Conservation (phyloP, 2,329 filamentous ascomycete genomes). For the Penicillium sp. region DNA sequence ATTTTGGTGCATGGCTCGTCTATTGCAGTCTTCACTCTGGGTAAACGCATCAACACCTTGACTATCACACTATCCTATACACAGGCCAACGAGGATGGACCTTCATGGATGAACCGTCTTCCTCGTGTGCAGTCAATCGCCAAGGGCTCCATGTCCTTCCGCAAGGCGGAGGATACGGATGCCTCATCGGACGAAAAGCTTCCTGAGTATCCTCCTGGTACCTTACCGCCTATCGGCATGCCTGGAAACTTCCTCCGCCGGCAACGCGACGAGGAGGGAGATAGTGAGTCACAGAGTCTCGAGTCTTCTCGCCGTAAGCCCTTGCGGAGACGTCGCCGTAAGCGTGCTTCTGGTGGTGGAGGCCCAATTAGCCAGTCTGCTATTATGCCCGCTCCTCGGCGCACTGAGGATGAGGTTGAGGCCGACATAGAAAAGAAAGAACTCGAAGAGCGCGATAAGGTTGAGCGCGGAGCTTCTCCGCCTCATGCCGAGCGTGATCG, state of each 20-base stretch:
- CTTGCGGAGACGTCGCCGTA: conserved; percentile 59
- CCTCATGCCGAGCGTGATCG: conserved; percentile 34
- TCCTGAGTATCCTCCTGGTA: conserved; percentile 64
- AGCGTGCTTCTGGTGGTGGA: conserved; percentile 74
- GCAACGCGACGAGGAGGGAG: conserved; percentile 66
- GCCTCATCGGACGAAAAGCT: conserved; percentile 58
- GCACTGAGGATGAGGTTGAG: conserved; percentile 34
- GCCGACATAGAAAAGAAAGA: conserved; percentile 27
- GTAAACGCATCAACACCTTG: conserved; percentile 96
- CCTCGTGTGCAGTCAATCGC: conserved; percentile 81
- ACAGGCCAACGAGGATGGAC: conserved; percentile 79
- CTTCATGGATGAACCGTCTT: conserved; percentile 91
- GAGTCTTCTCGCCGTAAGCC: conserved; percentile 54
- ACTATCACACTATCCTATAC: conserved; percentile 97
- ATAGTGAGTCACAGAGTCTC: conserved; percentile 57
- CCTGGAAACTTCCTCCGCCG: conserved; percentile 78
- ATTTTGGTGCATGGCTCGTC: conserved; percentile 98
- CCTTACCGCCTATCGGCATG: conserved; percentile 68
- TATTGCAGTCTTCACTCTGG: conserved; percentile 93
- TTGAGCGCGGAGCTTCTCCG: conserved; percentile 43
- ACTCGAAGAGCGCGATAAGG: conserved; percentile 29
- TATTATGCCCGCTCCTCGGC: conserved; percentile 64
- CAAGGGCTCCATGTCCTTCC: conserved; percentile 71
- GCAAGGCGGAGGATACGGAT: conserved; percentile 69
- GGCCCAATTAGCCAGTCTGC: conserved; percentile 89